Base-by-base conservation (phyloP, 352 stramenopile species). In the Phytopythium montanum region DNA sequence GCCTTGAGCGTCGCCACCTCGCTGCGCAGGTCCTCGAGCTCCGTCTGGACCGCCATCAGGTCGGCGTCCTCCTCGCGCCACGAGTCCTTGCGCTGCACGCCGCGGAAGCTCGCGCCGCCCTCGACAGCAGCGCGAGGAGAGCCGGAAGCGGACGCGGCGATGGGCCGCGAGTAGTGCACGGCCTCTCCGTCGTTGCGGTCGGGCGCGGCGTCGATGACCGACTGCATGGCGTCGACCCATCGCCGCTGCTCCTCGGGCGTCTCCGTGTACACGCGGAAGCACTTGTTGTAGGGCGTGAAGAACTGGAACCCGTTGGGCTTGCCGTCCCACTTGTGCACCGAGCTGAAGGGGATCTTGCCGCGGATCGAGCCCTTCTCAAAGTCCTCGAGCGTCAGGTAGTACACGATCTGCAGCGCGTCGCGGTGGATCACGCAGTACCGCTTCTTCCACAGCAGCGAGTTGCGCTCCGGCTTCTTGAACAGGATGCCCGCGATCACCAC, bases 301-400 rank as follows among this genome's bases (percentile, higher is more conserved):
- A 94, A 94, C 72, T 94, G 85, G 66, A 94, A 90, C 58, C 81
- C 85, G 51, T 94, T 84, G 42, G 85, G 85, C 68, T 94, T 94
- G 66, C 85, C 85, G 49, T 94, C 85, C 85, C 85, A 94, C 54
- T 79, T 72, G 70, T 94, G 85, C 42, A 94, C 82, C 7, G 81
- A 91, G 56, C 62, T 71, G 63, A 91, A 94, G 45, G 82, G 73
- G 66, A 94, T 92, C 65, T 92, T 92, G 65, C 85, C 85, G 52
- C 84, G 84, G 66, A 94, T 87, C 18, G 74, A 64, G 63, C 75
- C 73, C 63, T 84, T 80, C 59, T 86, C 80, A 62, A 87, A 90
- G 61, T 88, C 85, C 41, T 85, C 81, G 28, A 87, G 62, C 46
- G 54, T 83, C 57, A 89, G 73, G 60, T 85, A 94, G 72, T 94